These are phyloP conservation scores for Aspergillus floridensis DNA, from an alignment of 2,329 filamentous ascomycete species.

Conservation along the genomic window DNA sequence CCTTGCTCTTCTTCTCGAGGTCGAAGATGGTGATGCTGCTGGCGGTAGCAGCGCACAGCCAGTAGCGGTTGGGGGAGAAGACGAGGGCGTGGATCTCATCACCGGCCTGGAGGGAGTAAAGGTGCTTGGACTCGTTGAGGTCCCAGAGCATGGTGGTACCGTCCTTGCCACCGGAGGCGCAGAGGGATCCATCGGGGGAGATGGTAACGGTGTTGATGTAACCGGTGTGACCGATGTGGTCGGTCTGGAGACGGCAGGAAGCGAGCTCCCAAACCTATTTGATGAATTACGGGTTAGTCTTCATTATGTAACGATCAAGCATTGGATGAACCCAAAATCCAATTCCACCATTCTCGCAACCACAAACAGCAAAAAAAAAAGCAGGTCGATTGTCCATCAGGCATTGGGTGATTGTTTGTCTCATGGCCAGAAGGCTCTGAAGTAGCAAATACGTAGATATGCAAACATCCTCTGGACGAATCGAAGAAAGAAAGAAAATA, in stretches of 20 bases:
- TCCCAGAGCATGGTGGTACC: conserved; percentile 99
- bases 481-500: neutral
- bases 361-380: conserved; percentile 13
- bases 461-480: conserved; percentile 79
- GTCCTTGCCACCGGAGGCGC: conserved; percentile 98
- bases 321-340: neutral
- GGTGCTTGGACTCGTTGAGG: conserved; percentile 99
- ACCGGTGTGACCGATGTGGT: conserved; percentile 99
- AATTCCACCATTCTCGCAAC: neutral
- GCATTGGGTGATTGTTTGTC: conserved; percentile 83
- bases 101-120: conserved; percentile 98
- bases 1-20: conserved; percentile 99
- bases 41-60: conserved; percentile 97
- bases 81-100: conserved; percentile 99
- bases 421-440: conserved; percentile 98
- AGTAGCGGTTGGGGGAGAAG: conserved; percentile 99
- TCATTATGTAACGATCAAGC: too few relatives aligned
- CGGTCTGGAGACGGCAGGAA: conserved; percentile 98
- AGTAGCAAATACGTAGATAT: conserved; percentile 99
- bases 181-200: conserved; percentile 98
- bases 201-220: conserved; percentile 99
- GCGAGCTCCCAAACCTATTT: conserved; percentile 96
- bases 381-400: conserved; percentile 35
- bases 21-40: conserved; percentile 99
- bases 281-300: conserved; percentile 19